Evolutionary conservation across 768 basidiomycete genomes (phyloP).

Genomic region (Termitomyces sp.): DNA sequence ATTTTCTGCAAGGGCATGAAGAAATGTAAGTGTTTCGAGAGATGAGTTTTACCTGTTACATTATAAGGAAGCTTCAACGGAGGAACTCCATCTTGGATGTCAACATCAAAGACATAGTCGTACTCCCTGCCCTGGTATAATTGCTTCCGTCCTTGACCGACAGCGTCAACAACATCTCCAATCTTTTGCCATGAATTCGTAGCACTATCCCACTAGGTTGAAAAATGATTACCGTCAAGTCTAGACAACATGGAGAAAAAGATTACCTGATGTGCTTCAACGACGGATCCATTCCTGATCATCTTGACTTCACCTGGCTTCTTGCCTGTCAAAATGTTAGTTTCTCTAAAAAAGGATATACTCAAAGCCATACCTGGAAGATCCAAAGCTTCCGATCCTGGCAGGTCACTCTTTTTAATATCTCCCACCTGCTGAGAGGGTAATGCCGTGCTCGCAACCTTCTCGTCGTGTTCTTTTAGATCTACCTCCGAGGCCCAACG

Average conservation of each 20-base stretch:
- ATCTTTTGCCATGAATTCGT: constrained; percentile 83
- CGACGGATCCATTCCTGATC: constrained; percentile 73
- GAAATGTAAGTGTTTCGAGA: not conserved
- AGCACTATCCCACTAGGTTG: constrained; percentile 72
- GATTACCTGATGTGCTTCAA: constrained; percentile 85
- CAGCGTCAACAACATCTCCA: constrained; percentile 94
- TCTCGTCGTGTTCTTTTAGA: constrained; percentile 66
- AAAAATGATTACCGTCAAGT: not conserved
- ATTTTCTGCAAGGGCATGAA: constrained; percentile 58
- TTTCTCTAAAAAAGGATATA: not conserved
- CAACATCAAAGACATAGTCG: constrained; percentile 99
- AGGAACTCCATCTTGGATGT: constrained; percentile 89
- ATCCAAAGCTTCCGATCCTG: constrained; percentile 77
- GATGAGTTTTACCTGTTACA: constrained; percentile 55
- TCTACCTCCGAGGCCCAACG: constrained; percentile 69
- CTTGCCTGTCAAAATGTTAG: constrained; percentile 50
- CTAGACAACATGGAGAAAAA: constrained; percentile 1
- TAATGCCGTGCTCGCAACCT: constrained; percentile 74
- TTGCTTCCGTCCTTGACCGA: constrained; percentile 86
- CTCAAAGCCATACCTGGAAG: constrained; percentile 52
- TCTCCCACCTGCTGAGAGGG: constrained; percentile 89
- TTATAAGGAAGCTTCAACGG: constrained; percentile 95
- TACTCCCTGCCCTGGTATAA: constrained; percentile 93
- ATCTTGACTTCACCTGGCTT: constrained; percentile 94
- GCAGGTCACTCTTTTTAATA: constrained; percentile 88